Base-by-base conservation (phyloP, 1,284 basidiomycete genomes). In the Ustilago hordei region DNA sequence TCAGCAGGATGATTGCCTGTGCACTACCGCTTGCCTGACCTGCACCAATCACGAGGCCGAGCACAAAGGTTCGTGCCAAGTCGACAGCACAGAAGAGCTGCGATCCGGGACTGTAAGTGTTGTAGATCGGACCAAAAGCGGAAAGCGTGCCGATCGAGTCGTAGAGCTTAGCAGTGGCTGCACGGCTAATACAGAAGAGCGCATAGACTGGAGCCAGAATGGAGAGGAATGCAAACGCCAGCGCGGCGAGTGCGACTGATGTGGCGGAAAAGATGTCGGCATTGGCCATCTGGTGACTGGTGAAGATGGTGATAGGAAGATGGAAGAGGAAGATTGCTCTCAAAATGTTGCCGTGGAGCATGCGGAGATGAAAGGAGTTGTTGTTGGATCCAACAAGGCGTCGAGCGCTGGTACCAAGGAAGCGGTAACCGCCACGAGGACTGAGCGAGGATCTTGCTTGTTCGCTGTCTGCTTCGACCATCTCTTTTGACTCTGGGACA, bases 61-160 rank as follows among this genome's bases (percentile, higher is more conserved):
- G 90, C 11, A 92, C 89, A 28, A 98, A 86, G 81, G 94, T 96
- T 64, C 91, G 92, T 0, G 90, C 89, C 79, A 98, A 92, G 55
- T 94, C 90, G 53, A 96, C 88, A 56, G 89, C 90, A 4, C 93
- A 92, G 87, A 95, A 99, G 68, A 95, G 89, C 86, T 97, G 94
- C 35, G 93, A 95, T 36, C 93, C 93, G 71, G 94, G 93, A 28
- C 93, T 91, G 86, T 95, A 98, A 79, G 94, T 92, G 87, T 96
- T 97, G 87, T 99, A 99, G 60, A 98, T 88, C n/a, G 95, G 93
- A 7, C 96, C 96, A 12, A 95, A 89, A 1, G 92, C 90, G n/a
- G 97, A 90, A 12, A 98, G 89, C 0, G 95, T 96, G 75, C 93
- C 90, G 11, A 94, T 95, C 85, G 96, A 95, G 78, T 96, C 95